Evolutionary conservation across 352 stramenopile genomes (phyloP).

Genomic region (Globisporangium emineosum): DNA sequence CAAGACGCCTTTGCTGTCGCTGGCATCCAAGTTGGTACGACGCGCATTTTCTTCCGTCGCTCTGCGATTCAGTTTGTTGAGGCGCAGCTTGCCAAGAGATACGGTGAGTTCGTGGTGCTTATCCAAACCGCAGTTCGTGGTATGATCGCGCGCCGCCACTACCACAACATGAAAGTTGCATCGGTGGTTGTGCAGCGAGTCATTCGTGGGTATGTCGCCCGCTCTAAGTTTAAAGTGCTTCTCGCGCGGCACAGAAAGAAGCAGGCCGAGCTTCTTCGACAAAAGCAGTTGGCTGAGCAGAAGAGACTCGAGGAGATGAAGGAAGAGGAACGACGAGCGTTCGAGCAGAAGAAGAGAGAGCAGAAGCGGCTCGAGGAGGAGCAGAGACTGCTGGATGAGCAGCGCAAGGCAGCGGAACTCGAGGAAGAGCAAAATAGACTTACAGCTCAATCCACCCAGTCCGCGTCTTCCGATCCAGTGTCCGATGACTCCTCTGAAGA

Average conservation of each 20-base stretch:
- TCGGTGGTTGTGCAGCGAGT: conserved; percentile 51
- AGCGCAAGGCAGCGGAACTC: conserved; percentile 43
- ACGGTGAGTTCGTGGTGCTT: conserved; percentile 83
- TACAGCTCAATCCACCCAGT: conserved; percentile 46
- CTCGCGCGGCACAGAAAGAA: conserved; percentile 43
- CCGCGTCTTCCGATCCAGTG: conserved; percentile 59
- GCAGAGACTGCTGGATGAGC: conserved; percentile 36
- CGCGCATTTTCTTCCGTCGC: conserved; percentile 81
- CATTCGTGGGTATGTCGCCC: conserved; percentile 66
- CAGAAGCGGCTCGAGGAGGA: conserved; percentile 30
- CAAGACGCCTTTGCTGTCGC: conserved; percentile 41
- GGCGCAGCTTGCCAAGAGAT: conserved; percentile 80
- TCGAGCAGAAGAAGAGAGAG: conserved; percentile 19
- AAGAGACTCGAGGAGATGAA: conserved; percentile 11
- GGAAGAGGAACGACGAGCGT: conserved; percentile 31
- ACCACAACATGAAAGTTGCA: conserved; percentile 43
- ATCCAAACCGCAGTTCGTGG: conserved; percentile 75
- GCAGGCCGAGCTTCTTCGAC: conserved; percentile 33
- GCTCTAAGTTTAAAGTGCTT: conserved; percentile 51
- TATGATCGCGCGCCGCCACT: conserved; percentile 46
- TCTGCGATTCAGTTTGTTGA: conserved; percentile 85
- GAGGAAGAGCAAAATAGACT: conserved; percentile 57
- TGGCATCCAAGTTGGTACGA: conserved; percentile 77
- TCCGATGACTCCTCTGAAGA: conserved; percentile 76
- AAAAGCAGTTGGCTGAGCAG: conserved; percentile 39